Base-by-base conservation (phyloP, 2,329 filamentous ascomycete species). In the Fusarium ramigenum region DNA sequence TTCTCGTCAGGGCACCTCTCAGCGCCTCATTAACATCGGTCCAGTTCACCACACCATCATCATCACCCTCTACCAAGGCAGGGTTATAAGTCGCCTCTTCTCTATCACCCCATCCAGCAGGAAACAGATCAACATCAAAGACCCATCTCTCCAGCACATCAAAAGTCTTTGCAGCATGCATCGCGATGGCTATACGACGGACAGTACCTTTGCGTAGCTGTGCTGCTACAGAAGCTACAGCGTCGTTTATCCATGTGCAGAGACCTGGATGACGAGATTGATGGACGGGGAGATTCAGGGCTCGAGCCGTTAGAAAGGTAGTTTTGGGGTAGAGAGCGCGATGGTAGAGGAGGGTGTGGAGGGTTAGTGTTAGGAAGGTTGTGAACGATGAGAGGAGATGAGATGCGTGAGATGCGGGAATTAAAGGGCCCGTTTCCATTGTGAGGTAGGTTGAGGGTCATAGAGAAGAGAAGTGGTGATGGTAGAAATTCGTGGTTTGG, bases 201-300 rank as follows among this genome's bases (percentile, higher is more conserved):
- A 85, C 87, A 52, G 81, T 67, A 32, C 86, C 87, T 15, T 85
- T 87, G 53, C 93, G 87, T 40, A 97, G 86, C 83, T 97, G 92
- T 7, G 85, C 86, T 67, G 89, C 87, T 28, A 95, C 89, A 40
- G 94, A 92, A 70, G 90, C 85, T 46, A 96, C 89, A 74, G 95
- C 94, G 80, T 96, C 93, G 79, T 87, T 89, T 82, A 97, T 91
- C 93, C 95, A 98, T 77, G 90, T 85, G 86, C 94, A 97, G 73
- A 97, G 93, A 76, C 90, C 89, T 0, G 95, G 94, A 82, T 97
- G 95, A 65, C 95, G 92, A 68, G 91, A 96, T 80, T 97, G 95
- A 77, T 93, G 92, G 50, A 97, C 92, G 36, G 94, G 89, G 66
- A 94, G 91, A 83, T 96, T 95, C 86, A 95, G 95, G 77, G 93